These are phyloP conservation scores for Atkinsonella texensis DNA, from an alignment of 2,329 filamentous ascomycete genomes.

Conservation along the genomic window DNA sequence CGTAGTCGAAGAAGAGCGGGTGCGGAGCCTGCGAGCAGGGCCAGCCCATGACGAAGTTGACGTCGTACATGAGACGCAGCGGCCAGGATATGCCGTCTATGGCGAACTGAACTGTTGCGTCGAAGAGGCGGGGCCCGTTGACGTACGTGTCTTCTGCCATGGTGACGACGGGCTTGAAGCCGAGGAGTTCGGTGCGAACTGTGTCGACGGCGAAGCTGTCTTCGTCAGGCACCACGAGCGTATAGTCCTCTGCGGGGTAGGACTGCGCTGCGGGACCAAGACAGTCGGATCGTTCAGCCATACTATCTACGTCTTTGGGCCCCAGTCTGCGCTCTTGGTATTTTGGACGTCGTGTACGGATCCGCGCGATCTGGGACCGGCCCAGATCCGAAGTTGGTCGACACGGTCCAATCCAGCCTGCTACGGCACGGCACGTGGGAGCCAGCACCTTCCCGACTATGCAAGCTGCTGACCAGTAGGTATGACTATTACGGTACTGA, in stretches of 20 bases:
- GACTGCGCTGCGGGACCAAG: conserved; percentile 49
- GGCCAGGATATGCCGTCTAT: conserved; percentile 53
- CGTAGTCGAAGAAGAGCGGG: conserved; percentile 62
- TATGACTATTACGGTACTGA: conserved; percentile 62
- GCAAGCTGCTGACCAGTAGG: conserved; percentile 62
- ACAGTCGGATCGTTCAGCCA: conserved; percentile 56
- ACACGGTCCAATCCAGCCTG: conserved; percentile 64
- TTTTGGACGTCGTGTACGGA: conserved; percentile 47
- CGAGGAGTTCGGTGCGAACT: conserved; percentile 57
- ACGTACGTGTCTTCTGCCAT: conserved; percentile 11
- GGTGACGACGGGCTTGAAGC: conserved; percentile 37
- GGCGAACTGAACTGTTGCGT: conserved; percentile 51
- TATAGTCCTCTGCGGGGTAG: conserved; percentile 58
- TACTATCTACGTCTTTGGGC: conserved; percentile 49
- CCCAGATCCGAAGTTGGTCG: conserved; percentile 54
- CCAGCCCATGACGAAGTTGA: conserved; percentile 54
- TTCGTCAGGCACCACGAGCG: conserved; percentile 45
- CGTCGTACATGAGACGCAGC: conserved; percentile 49
- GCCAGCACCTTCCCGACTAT: conserved; percentile 68
- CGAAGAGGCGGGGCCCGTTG: conserved; percentile 35
- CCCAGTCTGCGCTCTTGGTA: conserved; percentile 34
- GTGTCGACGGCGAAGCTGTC: conserved; percentile 48
- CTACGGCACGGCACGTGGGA: conserved; percentile 57
- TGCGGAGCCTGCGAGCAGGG: conserved; percentile 53
- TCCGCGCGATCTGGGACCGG: conserved; percentile 57